These are phyloP conservation scores for Penicillium sp. DNA, from an alignment of 2,329 filamentous ascomycete species.

Conservation along the genomic window DNA sequence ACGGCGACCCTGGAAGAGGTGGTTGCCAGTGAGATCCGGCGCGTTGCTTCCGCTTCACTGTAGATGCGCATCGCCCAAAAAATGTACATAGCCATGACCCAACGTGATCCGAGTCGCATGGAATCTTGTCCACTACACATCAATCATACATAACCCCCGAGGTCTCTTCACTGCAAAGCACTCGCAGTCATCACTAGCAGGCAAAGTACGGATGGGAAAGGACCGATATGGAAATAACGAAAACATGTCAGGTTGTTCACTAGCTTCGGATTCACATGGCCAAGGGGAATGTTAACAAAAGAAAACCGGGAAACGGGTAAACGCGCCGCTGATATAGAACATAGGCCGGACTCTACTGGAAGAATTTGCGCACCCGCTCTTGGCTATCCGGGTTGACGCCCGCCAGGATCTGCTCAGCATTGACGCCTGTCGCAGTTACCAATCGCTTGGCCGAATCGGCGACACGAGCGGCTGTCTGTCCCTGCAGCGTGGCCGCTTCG, in stretches of 20 bases:
- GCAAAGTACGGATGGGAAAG: constrained; percentile 3
- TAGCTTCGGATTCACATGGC: constrained; percentile 27
- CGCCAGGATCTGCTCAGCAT: constrained; percentile 71
- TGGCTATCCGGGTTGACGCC: constrained; percentile 78
- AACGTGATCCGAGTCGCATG: background rate
- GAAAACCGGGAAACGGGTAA: constrained; percentile 7
- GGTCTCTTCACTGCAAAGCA: too few relatives aligned
- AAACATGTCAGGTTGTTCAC: constrained; percentile 19
- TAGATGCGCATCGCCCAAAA: too few relatives aligned
- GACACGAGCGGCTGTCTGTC: constrained; percentile 74
- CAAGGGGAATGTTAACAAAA: constrained; percentile 24
- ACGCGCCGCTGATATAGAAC: constrained; percentile 22
- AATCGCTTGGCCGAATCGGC: constrained; percentile 75
- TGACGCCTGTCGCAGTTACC: constrained; percentile 68
- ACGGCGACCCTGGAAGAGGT: constrained; percentile 54
- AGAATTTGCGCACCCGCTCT: constrained; percentile 73
- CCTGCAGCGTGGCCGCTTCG: constrained; percentile 84
- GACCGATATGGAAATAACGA: constrained; percentile 16
- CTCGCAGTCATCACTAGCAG: too few relatives aligned
- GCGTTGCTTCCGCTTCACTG: constrained; percentile 9
- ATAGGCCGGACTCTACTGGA: constrained; percentile 53
- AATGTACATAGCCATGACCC: constrained; percentile 4
- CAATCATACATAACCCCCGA: too few relatives aligned
- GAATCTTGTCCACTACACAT: too few relatives aligned
- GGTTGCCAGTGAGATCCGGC: constrained; percentile 34